These are phyloP conservation scores for Gracilaria vermiculophylla DNA, from an alignment of 23 red algal species.

Conservation along the genomic window DNA sequence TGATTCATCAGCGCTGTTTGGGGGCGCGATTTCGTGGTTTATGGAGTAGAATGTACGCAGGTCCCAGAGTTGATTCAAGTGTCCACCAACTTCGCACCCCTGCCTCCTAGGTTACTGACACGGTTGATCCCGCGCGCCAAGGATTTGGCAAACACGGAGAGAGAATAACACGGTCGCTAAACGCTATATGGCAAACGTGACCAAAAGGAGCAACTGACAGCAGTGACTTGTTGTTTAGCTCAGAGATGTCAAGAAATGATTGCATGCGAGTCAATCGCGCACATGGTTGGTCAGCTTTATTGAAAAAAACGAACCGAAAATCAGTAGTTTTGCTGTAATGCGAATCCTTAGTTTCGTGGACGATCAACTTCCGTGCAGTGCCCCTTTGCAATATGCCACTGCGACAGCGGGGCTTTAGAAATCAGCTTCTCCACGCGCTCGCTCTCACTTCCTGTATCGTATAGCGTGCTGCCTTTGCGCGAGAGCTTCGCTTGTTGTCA, in stretches of 20 bases:
- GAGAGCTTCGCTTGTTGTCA: neutral
- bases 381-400: neutral
- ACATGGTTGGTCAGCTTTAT: neutral
- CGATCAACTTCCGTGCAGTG: neutral
- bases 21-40: too few relatives aligned
- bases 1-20: too few relatives aligned
- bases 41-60: too few relatives aligned
- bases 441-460: neutral
- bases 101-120: too few relatives aligned
- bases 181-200: too few relatives aligned
- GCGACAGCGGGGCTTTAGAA: neutral
- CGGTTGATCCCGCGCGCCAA: too few relatives aligned
- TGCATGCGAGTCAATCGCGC: neutral
- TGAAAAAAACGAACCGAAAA: constrained; percentile 11
- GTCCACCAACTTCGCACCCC: too few relatives aligned
- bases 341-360: neutral
- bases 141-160: neutral
- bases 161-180: neutral
- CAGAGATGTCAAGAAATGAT: neutral
- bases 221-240: neutral
- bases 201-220: too few relatives aligned
- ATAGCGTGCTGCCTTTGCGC: neutral
- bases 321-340: constrained; percentile 33
- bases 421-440: neutral
- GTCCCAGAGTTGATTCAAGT: too few relatives aligned